These are phyloP conservation scores for Syncephalastrum racemosum DNA, from an alignment of 371 early-diverging fungal species.

Conservation along the genomic window DNA sequence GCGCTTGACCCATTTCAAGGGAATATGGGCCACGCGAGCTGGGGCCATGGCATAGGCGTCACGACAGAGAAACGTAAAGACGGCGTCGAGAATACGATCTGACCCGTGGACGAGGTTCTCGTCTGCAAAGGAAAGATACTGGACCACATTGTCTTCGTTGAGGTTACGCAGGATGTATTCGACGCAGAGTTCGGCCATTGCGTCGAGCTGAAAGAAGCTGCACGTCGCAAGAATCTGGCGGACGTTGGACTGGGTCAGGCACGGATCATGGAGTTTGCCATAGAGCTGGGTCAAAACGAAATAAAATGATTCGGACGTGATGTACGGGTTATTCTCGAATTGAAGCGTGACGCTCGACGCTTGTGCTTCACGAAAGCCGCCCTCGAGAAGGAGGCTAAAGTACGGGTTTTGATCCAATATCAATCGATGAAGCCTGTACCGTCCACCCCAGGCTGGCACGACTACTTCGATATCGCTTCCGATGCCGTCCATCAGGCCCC, in stretches of 20 bases:
- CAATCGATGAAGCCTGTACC: constrained; percentile 57
- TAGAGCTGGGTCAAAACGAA: constrained; percentile 55
- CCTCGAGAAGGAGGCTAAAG: constrained; percentile 52
- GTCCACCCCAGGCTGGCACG: constrained; percentile 49
- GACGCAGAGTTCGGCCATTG: constrained; percentile 50
- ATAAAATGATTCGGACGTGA: constrained; percentile 58
- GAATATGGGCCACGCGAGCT: constrained; percentile 35
- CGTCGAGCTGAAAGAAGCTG: constrained; percentile 58
- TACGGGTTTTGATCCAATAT: constrained; percentile 59
- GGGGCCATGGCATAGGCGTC: constrained; percentile 52
- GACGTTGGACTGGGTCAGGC: constrained; percentile 40
- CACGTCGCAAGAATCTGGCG: constrained; percentile 54
- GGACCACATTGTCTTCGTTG: constrained; percentile 44
- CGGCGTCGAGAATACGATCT: constrained; percentile 56
- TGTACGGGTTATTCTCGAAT: constrained; percentile 57
- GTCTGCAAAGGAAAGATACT: constrained; percentile 58
- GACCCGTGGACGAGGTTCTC: constrained; percentile 54
- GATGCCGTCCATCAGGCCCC: constrained; percentile 52
- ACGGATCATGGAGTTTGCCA: constrained; percentile 39
- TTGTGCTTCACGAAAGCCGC: constrained; percentile 52
- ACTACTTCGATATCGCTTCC: constrained; percentile 56
- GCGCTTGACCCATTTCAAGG: constrained; percentile 55
- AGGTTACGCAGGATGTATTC: constrained; percentile 53
- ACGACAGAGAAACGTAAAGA: constrained; percentile 60
- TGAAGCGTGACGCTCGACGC: constrained; percentile 37